Percentiles rank a stretch among this genome's conserved stretches.
Evolutionary conservation across 2,329 filamentous ascomycete species (phyloP).

Genomic region (Pseudogymnoascus sp.): DNA sequence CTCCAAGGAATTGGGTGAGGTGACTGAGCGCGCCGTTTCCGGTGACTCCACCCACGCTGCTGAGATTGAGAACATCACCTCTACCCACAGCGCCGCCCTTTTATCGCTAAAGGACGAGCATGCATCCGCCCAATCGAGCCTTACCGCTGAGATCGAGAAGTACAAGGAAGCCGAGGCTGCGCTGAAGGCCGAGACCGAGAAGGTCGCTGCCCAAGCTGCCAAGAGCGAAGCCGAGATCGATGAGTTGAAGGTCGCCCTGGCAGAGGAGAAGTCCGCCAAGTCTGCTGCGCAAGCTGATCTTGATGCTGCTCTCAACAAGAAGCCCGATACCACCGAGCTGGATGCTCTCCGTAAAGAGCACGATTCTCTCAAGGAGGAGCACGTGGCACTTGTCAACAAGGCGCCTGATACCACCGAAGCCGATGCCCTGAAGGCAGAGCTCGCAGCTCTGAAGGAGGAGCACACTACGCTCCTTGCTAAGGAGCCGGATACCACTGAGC

Average conservation of each 20-base stretch:
- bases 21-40: constrained; percentile 42
- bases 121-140: constrained; percentile 31
- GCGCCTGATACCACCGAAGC: constrained; percentile 46
- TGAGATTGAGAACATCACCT: constrained; percentile 45
- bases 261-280: constrained; percentile 38
- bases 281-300: constrained; percentile 43
- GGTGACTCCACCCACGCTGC: constrained; percentile 39
- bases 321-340: constrained; percentile 45
- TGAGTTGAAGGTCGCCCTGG: constrained; percentile 23
- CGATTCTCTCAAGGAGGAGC: constrained; percentile 28
- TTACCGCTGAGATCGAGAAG: constrained; percentile 19
- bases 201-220: constrained; percentile 32
- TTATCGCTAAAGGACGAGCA: constrained; percentile 36
- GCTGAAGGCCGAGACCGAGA: constrained; percentile 39
- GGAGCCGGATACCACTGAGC: constrained; percentile 23
- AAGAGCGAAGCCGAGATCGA: constrained; percentile 23
- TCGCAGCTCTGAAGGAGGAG: constrained; percentile 40
- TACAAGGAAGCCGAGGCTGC: constrained; percentile 28
- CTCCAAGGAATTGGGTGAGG: constrained; percentile 49
- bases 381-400: constrained; percentile 46
- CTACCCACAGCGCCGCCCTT: constrained; percentile 40
- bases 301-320: constrained; percentile 48
- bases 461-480: constrained; percentile 37
- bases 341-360: constrained; percentile 39
- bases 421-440: constrained; percentile 44